Evolutionary conservation across 331 rosid species (phyloP), one percentile per base, ranked within the genome.

Genomic region (Acacia concinna): DNA sequence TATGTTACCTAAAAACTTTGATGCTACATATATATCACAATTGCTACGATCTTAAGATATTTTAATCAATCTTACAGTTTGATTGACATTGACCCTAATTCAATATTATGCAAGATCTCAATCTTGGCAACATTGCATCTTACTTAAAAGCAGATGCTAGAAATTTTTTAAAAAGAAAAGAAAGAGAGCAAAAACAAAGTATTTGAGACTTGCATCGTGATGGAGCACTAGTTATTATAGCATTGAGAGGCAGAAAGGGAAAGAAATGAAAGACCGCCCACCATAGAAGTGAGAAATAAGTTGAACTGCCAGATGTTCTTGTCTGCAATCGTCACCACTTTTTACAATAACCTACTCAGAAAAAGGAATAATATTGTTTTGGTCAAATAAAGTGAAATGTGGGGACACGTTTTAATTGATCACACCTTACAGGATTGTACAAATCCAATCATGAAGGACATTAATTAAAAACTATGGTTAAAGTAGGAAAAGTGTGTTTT

Each of bases 261-360:
- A 66, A 76, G 20, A 57, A 54, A 46, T 71, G 72, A 81, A 43
- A 80, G 79, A 66, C 1, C 43, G 68, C 82, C 78, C 74, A 96
- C 99, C 99, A 87, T 91, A 96, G 80, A 96, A 96, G 86, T 96
- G 99, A 70, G 97, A 90, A 83, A 96, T 96, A 78, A 96, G 97
- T 83, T 96, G 99, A 86, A 96, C 99, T 5, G 99, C 98, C 78
- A 96, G 89, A 86, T 96, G 99, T 86, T 96, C 98, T 86, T 96
- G 99, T 85, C 98, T 87, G 87, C 99, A 96, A 85, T 96, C 99
- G 71, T 93, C 98, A 44, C 99, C 99, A 84, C 99, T 96, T 89
- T 96, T 96, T 78, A 96, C 98, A 78, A 96, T 96, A 69, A 90
- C 89, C 98, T 96, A 80, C 69, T 65, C 37, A 17, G 78, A 78